Evolutionary conservation across 768 basidiomycete genomes (phyloP).

Genomic region (Termitomyces sp.): DNA sequence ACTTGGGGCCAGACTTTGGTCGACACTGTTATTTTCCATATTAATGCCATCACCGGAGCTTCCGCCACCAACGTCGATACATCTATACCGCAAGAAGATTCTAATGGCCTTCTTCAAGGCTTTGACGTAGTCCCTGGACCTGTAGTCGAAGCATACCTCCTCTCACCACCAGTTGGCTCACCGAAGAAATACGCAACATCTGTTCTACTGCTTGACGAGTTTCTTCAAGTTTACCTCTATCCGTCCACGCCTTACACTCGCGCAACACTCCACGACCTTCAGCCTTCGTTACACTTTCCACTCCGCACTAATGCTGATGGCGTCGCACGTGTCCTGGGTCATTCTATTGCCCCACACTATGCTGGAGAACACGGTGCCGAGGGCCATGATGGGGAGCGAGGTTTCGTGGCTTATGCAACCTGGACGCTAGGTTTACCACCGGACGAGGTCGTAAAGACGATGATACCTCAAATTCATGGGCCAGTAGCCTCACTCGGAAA

Average conservation of each 20-base stretch:
- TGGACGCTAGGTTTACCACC: slow-evolving; percentile 62
- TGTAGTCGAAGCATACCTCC: slow-evolving; percentile 53
- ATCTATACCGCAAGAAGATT: slow-evolving; percentile 23
- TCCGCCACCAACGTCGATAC: slow-evolving; percentile 28
- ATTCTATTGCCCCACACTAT: slow-evolving; percentile 35
- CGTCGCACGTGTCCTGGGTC: slow-evolving; percentile 30
- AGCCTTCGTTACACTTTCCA: slow-evolving; percentile 52
- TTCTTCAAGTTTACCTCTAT: slow-evolving; percentile 69
- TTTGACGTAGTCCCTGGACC: slow-evolving; percentile 59
- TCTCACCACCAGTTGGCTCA: slow-evolving; percentile 11
- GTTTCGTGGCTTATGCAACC: slow-evolving; percentile 51
- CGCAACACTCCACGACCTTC: slow-evolving; percentile 39
- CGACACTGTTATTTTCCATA: slow-evolving; percentile 73
- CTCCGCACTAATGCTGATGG: slow-evolving; percentile 43
- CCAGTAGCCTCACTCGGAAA: slow-evolving; percentile 78
- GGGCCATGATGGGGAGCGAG: slow-evolving; percentile 23
- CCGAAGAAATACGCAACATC: slow-evolving; percentile 44
- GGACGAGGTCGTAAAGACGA: slow-evolving; percentile 53
- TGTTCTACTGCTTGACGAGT: slow-evolving; percentile 71
- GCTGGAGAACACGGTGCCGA: slow-evolving; percentile 29
- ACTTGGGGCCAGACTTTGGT: slow-evolving; percentile 43
- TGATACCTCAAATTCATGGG: slow-evolving; percentile 46
- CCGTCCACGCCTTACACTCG: slow-evolving; percentile 52
- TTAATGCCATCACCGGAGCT: slow-evolving; percentile 79
- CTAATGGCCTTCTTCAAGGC: slow-evolving; percentile 49